Evolutionary conservation across 2,329 filamentous ascomycete genomes (phyloP).

Genomic region (Coleophoma eucalyptorum): DNA sequence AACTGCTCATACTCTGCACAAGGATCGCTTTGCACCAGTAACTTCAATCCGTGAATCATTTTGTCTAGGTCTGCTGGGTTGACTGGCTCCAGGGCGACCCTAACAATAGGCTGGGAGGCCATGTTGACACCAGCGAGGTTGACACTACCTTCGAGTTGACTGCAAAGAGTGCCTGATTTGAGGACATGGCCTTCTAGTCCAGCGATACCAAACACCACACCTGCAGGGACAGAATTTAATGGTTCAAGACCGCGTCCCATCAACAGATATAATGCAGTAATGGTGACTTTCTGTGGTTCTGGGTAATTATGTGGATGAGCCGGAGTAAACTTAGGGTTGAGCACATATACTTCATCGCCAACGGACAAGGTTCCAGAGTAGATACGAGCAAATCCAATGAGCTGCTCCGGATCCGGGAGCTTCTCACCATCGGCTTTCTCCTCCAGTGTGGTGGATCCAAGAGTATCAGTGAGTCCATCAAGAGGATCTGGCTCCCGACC

Average conservation of each 20-base stretch:
- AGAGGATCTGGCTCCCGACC: slow-evolving; percentile 27
- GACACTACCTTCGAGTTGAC: slow-evolving; percentile 77
- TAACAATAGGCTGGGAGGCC: slow-evolving; percentile 84
- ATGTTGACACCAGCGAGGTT: slow-evolving; percentile 86
- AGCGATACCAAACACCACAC: slow-evolving; percentile 91
- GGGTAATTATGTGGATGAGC: slow-evolving; percentile 68
- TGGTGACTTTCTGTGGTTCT: slow-evolving; percentile 75
- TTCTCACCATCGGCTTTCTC: slow-evolving; percentile 49
- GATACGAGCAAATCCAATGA: slow-evolving; percentile 91
- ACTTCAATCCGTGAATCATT: slow-evolving; percentile 83
- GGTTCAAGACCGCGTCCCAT: slow-evolving; percentile 90
- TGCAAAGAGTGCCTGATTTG: slow-evolving; percentile 92
- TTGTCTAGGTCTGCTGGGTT: slow-evolving; percentile 90
- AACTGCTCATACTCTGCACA: slow-evolving; percentile 96
- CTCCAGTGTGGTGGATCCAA: slow-evolving; percentile 59
- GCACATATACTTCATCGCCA: slow-evolving; percentile 85
- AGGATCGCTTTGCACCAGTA: slow-evolving; percentile 92
- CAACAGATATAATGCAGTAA: slow-evolving; percentile 87
- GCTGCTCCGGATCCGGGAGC: slow-evolving; percentile 72
- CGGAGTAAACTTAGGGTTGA: slow-evolving; percentile 91
- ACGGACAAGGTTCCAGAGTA: slow-evolving; percentile 89
- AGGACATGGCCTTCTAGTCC: slow-evolving; percentile 91
- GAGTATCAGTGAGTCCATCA: slow-evolving; percentile 46
- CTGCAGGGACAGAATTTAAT: slow-evolving; percentile 80
- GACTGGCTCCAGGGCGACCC: slow-evolving; percentile 89